Evolutionary conservation across 345 rosid genomes (phyloP).

Genomic region (Syzygium aqueum): DNA sequence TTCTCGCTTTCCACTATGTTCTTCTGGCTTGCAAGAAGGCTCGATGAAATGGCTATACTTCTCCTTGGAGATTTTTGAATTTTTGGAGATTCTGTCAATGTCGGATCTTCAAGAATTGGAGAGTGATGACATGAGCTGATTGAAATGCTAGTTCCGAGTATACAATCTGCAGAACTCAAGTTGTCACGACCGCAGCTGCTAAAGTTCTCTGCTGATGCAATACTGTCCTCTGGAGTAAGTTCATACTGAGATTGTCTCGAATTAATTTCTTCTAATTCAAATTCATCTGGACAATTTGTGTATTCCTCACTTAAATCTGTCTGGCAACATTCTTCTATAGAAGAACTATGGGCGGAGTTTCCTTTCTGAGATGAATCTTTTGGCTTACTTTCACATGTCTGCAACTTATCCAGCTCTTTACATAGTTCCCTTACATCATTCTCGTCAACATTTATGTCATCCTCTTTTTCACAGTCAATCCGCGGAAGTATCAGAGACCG

Average conservation of each 20-base stretch:
- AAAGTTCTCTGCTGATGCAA: slow-evolving; percentile 13
- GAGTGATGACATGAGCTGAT: slow-evolving; percentile 46
- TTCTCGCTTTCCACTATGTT: slow-evolving; percentile 32
- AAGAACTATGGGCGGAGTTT: slow-evolving; percentile 45
- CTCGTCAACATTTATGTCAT: slow-evolving; percentile 57
- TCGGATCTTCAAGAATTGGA: slow-evolving; percentile 61
- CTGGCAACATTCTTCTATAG: slow-evolving; percentile 56
- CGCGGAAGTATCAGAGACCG: slow-evolving; percentile 74
- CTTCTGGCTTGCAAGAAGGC: slow-evolving; percentile 41
- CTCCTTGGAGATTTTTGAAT: slow-evolving; percentile 55
- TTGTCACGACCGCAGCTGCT: slow-evolving; percentile 7
- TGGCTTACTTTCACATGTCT: slow-evolving; percentile 30
- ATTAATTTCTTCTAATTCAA: slow-evolving; percentile 37
- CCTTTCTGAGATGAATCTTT: slow-evolving; percentile 31
- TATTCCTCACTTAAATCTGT: slow-evolving; percentile 64
- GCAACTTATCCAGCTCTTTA: slow-evolving; percentile 56
- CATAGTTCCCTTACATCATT: slow-evolving; percentile 64
- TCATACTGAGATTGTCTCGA: slow-evolving; percentile 16
- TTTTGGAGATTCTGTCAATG: slow-evolving; percentile 84
- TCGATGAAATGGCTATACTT: slow-evolving; percentile 45
- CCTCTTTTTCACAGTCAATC: slow-evolving; percentile 39
- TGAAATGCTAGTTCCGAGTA: slow-evolving; percentile 43
- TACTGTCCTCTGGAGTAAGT: slow-evolving; percentile 16
- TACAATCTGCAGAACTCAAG: not conserved
- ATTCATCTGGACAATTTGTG: slow-evolving; percentile 34